Conservation (phyloP, 176 grass and related monocot species). For the Saccharum officinarum region DNA sequence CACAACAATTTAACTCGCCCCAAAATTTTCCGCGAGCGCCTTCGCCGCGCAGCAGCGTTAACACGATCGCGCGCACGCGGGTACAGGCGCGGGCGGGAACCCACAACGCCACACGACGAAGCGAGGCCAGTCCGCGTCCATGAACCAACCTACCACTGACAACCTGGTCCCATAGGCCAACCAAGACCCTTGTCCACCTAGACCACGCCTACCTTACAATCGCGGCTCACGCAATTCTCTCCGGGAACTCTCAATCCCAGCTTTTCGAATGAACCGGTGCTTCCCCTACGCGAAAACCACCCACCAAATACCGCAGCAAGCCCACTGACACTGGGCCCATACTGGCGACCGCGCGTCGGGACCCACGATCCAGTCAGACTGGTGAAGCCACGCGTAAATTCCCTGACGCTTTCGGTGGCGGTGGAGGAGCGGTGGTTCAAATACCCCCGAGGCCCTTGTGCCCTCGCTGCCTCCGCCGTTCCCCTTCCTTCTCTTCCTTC, state of each 20-base stretch:
- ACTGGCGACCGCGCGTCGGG: fast-evolving
- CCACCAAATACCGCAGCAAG: fast-evolving
- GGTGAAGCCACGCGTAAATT: fast-evolving
- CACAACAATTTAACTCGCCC: not conserved
- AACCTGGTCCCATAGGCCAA: not conserved
- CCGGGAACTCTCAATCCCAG: not conserved
- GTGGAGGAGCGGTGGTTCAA: not conserved
- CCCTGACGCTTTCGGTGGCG: not conserved
- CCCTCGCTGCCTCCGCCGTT: not conserved
- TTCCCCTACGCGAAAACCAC: not conserved
- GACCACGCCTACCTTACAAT: not conserved
- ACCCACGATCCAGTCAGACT: not conserved
- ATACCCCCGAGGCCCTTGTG: not conserved
- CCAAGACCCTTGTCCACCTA: not conserved
- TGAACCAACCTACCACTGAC: not conserved
- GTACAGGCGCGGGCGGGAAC: not conserved
- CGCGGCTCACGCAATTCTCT: not conserved
- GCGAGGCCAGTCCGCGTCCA: not conserved
- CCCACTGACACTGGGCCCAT: not conserved
- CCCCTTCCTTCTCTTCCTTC: not conserved
- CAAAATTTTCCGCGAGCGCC: not conserved
- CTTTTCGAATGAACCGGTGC: not conserved
- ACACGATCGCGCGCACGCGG: no score
- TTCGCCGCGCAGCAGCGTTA: not conserved
- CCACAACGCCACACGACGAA: not conserved